Evolutionary conservation across 495 filamentous ascomycete genomes (phyloP), one percentile per base, ranked within the genome.

Genomic region (Neurospora sp.): DNA sequence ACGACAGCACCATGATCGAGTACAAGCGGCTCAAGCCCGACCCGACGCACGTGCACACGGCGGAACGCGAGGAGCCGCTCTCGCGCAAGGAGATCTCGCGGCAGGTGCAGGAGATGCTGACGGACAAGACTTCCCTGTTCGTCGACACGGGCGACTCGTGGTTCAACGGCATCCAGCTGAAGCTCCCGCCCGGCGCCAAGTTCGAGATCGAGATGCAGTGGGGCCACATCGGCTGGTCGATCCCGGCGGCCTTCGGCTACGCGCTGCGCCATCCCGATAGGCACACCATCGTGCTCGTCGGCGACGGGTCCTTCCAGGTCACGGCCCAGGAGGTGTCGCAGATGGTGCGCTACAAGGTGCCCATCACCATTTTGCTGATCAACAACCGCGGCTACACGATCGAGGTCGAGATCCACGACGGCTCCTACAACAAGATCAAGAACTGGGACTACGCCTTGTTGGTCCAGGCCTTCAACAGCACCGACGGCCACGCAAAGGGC

Each of bases 331-430:
- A 79, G 69, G 75, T 79, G 16, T 74, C 73, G 42, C 76, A 78
- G 74, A 79, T 79, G 78, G 76, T 79, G 68, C 69, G 76, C 16
- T 74, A 61, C 71, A 74, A 72, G n/a, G n/a, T 79, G 20, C 76
- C 75, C 39, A 76, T 80, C 38, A 75, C 74, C 44, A 80, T 79
- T 4, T 3, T 78, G n/a, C 42, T 78, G 5, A 80, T 86, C 53
- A 85, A 86, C 75, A 87, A 86, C 70, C 77, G 81, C 8, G 85
- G 85, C 0, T 87, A 87, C 72, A 86, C 85, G 0, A 87, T 86
- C 45, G 85, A 87, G 78, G 82, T 84, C 10, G 81, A 80, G 35
- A 87, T 87, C 69, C 84, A 87, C 71, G 85, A 85, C 27, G 76
- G 76, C 5, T 41, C 69, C 22, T 78, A 78, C 71, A 78, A 76